Evolutionary conservation across 1,284 basidiomycete genomes (phyloP), one percentile per base, ranked within the genome.

Genomic region (Puccinia novopanici): DNA sequence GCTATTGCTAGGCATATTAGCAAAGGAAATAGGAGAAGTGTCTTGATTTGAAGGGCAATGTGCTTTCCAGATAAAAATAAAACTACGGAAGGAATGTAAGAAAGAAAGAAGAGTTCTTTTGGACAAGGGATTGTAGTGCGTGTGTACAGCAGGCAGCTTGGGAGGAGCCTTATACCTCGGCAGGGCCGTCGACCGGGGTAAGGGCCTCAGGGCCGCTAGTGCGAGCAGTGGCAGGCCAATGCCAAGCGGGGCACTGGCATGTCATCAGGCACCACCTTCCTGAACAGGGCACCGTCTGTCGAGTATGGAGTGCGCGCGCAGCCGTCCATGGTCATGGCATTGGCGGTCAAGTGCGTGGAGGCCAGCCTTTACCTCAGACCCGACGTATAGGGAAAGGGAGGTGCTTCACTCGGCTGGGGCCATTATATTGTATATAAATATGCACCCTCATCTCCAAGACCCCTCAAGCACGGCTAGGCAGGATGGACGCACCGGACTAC

Each of bases 81-180:
- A 37, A 42, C 37, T 19, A 70, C 67, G 52, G 67, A 70, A 34
- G 3, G 65, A 42, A 22, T 24, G 17, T 10, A 19, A 24, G 37
- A 40, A 8, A 6, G 30, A 40, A 37, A 65, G 19, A 61, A n/a
- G n/a, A n/a, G n/a, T n/a, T n/a, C n/a, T n/a, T n/a, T n/a, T n/a
- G n/a, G n/a, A n/a, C n/a, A n/a, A n/a, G n/a, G n/a, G n/a, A n/a
- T n/a, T n/a, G n/a, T n/a, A n/a, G n/a, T n/a, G n/a, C n/a, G n/a
- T n/a, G n/a, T n/a, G n/a, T n/a, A n/a, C n/a, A n/a, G n/a, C n/a
- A n/a, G 17, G 1, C 2, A 12, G 19, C 40, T 19, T 42, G 65
- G 9, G 65, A 5, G 45, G 65, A 22, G 17, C 45, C 48, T 68
- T 68, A 24, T 68, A 68, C 15, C 40, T 68, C 65, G 65, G 65